Conservation (phyloP, 192 early-diverging fungal genomes). For the Mortierella hygrophila region DNA sequence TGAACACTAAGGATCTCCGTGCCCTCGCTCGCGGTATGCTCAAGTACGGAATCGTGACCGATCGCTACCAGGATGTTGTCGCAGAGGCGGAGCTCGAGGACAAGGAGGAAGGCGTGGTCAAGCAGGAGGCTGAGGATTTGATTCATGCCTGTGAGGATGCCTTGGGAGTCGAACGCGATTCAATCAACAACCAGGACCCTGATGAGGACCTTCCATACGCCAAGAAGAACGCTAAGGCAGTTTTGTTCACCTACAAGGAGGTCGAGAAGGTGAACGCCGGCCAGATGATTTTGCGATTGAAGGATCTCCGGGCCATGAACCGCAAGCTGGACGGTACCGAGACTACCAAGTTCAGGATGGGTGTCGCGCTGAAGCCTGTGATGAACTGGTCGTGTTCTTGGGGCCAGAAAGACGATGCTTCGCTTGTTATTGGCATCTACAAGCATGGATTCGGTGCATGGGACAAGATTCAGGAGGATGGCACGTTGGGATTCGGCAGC, state of each 20-base stretch:
- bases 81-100: slow-evolving; percentile 81
- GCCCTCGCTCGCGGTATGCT: slow-evolving; percentile 83
- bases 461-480: slow-evolving; percentile 87
- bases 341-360: slow-evolving; percentile 81
- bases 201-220: slow-evolving; percentile 54
- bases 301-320: slow-evolving; percentile 78
- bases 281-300: slow-evolving; percentile 78
- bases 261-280: slow-evolving; percentile 90
- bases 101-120: slow-evolving; percentile 65
- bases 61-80: slow-evolving; percentile 86
- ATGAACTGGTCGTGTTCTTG: slow-evolving; percentile 89
- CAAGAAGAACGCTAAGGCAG: slow-evolving; percentile 72
- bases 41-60: slow-evolving; percentile 87
- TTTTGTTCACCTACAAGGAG: slow-evolving; percentile 81
- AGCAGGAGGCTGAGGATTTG: slow-evolving; percentile 57
- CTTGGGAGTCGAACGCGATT: slow-evolving; percentile 38
- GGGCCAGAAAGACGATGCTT: slow-evolving; percentile 94
- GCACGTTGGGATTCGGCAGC: slow-evolving; percentile 78
- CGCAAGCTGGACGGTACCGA: slow-evolving; percentile 70
- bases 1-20: slow-evolving; percentile 87
- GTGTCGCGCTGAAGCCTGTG: slow-evolving; percentile 84
- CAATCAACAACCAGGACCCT: slow-evolving; percentile 47
- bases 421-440: slow-evolving; percentile 96
- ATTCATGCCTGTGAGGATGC: slow-evolving; percentile 63
- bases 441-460: slow-evolving; percentile 95